Conservation (phyloP, 208 protist species). For the Lotmaria passim region DNA sequence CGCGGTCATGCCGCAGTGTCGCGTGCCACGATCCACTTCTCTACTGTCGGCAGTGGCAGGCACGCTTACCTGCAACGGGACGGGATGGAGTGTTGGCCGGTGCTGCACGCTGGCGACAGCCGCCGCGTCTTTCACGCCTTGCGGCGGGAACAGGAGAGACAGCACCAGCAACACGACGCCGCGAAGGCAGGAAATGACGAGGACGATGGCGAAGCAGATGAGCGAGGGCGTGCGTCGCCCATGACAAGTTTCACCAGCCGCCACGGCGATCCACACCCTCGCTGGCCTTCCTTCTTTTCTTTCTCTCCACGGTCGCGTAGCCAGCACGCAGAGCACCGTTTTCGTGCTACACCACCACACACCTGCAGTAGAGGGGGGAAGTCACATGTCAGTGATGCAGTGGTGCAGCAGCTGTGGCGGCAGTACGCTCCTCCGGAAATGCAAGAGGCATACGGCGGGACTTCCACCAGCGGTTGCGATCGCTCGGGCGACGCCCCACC, state of each 20-base stretch:
- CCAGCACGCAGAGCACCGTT: neutral
- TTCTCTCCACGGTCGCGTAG: neutral
- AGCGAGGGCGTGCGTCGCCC: too few species aligned
- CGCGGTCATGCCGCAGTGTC: neutral
- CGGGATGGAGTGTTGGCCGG: neutral
- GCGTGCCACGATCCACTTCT: neutral
- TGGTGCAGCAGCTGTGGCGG: constrained; percentile 16
- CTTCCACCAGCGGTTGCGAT: too few species aligned
- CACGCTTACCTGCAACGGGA: neutral
- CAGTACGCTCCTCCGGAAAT: neutral
- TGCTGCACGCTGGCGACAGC: neutral
- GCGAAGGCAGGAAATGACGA: neutral
- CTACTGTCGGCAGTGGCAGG: neutral
- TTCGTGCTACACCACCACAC: neutral
- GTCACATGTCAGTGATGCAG: constrained; percentile 17
- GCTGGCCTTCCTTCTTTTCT: too few species aligned
- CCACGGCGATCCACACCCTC: too few species aligned
- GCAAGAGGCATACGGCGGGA: neutral
- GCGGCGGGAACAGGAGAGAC: neutral
- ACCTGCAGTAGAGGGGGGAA: neutral
- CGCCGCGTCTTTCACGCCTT: neutral
- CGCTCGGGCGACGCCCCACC: neutral
- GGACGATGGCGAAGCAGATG: too few species aligned
- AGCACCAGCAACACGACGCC: neutral
- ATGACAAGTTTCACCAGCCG: too few species aligned